These are phyloP conservation scores for Nannochloris sp. DNA, from an alignment of 139 green algal species.

Conservation along the genomic window DNA sequence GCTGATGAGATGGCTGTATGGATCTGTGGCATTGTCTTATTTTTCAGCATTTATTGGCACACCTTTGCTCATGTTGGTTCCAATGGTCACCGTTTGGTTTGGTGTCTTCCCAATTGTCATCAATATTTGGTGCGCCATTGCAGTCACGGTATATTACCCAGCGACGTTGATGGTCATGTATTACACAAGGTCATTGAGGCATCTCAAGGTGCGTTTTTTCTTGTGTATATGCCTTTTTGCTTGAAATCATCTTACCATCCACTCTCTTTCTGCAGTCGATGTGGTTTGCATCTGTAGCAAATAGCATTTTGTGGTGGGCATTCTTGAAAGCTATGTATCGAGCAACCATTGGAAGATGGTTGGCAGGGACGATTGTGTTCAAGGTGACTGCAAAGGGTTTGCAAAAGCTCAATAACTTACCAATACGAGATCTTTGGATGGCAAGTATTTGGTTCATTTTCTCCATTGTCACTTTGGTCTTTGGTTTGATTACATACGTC, in stretches of 20 bases:
- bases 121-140: constrained; percentile 41
- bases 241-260: neutral
- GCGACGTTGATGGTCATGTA: constrained; percentile 32
- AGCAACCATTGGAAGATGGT: constrained; percentile 22
- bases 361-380: constrained; percentile 39
- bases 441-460: constrained; percentile 12
- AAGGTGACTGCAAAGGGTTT: constrained; percentile 51
- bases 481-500: constrained; percentile 35
- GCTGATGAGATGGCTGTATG: constrained; percentile 37
- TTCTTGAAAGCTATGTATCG: constrained; percentile 53
- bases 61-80: constrained; percentile 41
- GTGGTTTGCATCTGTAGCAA: constrained; percentile 42
- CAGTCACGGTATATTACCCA: constrained; percentile 44
- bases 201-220: constrained; percentile 20
- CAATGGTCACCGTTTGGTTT: constrained; percentile 45
- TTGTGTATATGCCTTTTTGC: neutral
- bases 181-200: constrained; percentile 17
- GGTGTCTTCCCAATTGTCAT: constrained; percentile 57
- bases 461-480: constrained; percentile 25
- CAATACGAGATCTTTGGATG: constrained; percentile 33
- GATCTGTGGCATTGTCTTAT: constrained; percentile 34
- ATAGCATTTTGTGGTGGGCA: constrained; percentile 44
- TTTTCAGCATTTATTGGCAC: constrained; percentile 40
- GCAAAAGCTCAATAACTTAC: constrained; percentile 22
- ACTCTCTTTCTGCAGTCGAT: constrained; percentile 28